Percentiles rank a stretch among this genome's conserved stretches.
These are phyloP conservation scores for Fonsecaea multimorphosa DNA, from an alignment of 2,329 filamentous ascomycete species.

Conservation along the genomic window DNA sequence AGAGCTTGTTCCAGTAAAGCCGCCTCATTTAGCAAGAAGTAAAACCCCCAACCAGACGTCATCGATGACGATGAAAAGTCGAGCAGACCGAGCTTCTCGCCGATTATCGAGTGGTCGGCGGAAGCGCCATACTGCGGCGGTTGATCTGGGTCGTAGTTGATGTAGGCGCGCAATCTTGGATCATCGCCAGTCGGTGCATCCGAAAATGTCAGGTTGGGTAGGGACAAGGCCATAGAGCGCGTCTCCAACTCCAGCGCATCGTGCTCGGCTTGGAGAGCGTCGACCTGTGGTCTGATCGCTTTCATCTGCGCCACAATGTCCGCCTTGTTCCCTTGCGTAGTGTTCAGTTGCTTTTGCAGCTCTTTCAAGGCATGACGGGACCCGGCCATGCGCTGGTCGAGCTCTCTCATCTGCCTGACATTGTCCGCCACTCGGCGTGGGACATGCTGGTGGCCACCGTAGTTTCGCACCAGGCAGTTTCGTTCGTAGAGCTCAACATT, in stretches of 20 bases:
- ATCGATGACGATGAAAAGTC: constrained; percentile 83
- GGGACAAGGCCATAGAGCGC: constrained; percentile 69
- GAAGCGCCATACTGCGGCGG: constrained; percentile 42
- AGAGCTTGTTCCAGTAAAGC: constrained; percentile 95
- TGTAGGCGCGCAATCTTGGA: constrained; percentile 64
- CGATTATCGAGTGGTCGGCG: constrained; percentile 85
- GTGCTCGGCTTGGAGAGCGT: constrained; percentile 44
- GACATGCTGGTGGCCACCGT: constrained; percentile 61
- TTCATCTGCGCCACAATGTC: constrained; percentile 32
- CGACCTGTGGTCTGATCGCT: constrained; percentile 36
- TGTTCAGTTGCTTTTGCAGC: constrained; percentile 50
- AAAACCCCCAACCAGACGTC: constrained; percentile 97
- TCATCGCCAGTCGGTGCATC: constrained; percentile 72
- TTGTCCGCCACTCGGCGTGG: constrained; percentile 58
- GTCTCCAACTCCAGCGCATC: constrained; percentile 25
- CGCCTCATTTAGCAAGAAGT: constrained; percentile 90
- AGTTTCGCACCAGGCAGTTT: constrained; percentile 87
- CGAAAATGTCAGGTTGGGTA: constrained; percentile 84
- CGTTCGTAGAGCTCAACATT: constrained; percentile 79
- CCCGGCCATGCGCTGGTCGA: constrained; percentile 49
- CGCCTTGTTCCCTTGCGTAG: constrained; percentile 42
- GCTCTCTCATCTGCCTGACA: constrained; percentile 46
- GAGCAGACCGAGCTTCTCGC: constrained; percentile 81
- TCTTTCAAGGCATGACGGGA: constrained; percentile 53
- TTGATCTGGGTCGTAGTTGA: constrained; percentile 71